Percentiles rank a stretch among this genome's conserved stretches.
phyloP scores from a whole-genome alignment of 2,329 filamentous ascomycete genomes.

The Alternaria sp. region DNA sequence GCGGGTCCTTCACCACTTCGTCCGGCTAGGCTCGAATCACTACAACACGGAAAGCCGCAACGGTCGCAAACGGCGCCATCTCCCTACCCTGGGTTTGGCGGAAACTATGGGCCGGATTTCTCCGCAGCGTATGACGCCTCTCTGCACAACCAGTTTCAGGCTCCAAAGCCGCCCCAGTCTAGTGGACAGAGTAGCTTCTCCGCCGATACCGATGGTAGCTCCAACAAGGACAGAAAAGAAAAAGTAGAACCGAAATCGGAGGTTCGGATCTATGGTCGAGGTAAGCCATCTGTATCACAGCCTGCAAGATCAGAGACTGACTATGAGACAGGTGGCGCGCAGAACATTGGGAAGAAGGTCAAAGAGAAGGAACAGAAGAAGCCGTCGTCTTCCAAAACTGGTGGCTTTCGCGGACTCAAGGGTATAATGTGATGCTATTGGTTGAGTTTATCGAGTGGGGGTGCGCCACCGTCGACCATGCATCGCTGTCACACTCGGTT shows the following conservation, averaged over 20 bases:
- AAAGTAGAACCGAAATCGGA: constrained; percentile 60
- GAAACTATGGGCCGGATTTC: constrained; percentile 37
- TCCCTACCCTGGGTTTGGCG: constrained; percentile 36
- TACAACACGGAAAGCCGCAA: constrained; percentile 31
- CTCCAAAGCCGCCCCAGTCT: constrained; percentile 34
- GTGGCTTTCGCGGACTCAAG: constrained; percentile 52
- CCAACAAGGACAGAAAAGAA: constrained; percentile 49
- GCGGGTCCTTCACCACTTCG: constrained; percentile 30
- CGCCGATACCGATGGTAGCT: constrained; percentile 47
- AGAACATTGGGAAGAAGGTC: constrained; percentile 63
- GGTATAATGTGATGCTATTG: constrained; percentile 43
- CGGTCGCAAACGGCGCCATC: constrained; percentile 29
- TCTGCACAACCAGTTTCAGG: constrained; percentile 37
- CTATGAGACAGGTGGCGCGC: constrained; percentile 56
- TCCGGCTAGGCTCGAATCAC: constrained; percentile 41
- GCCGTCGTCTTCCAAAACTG: constrained; percentile 53
- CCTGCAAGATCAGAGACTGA: constrained; percentile 43
- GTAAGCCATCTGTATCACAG: constrained; percentile 49
- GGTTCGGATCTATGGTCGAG: constrained; percentile 63
- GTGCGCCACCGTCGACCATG: background rate
- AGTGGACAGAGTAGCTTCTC: constrained; percentile 54
- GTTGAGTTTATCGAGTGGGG: background rate
- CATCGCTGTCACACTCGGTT: constrained; percentile 3
- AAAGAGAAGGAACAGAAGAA: constrained; percentile 58
- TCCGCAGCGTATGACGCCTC: constrained; percentile 44